Evolutionary conservation across 257 asterid species (phyloP), one percentile per base, ranked within the genome.

Genomic region (Vinca minor): DNA sequence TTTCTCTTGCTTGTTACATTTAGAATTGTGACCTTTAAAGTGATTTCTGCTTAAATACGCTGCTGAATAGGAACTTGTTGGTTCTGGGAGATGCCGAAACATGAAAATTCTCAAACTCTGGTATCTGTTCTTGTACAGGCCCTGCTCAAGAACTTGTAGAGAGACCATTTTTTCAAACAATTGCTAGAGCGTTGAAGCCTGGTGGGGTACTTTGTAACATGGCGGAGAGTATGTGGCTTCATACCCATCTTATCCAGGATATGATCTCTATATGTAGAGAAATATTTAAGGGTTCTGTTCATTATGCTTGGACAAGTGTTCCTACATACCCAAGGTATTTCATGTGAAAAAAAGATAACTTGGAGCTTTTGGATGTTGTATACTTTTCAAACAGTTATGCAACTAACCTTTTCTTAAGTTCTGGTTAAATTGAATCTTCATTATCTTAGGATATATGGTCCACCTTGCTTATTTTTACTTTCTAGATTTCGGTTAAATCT

Each of bases 171-270:
- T 89, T 93, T 73, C 84, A 85, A 76, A 84, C 82, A 66, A 79
- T 87, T 48, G 90, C 96, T 17, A 81, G 83, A 83, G 95, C 97
- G 63, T 63, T 93, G 67, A 85, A 82, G 76, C 92, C 98, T 26
- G 98, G 98, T 10, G 97, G 98, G 66, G 91, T 93, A 63, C 91
- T 93, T 25, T 93, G 98, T 78, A 89, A 89, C 73, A 93, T 93
- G 98, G 95, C 97, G 8, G 98, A 93, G 71, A 93, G 98, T 68
- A 81, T 89, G 95, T 93, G 98, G 98, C 96, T 93, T 67, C 98
- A 93, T 62, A 84, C 97, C 15, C 98, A 93, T 87, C 87, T 93
- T 66, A 87, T 93, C 68, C 83, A 93, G 72, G 95, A 93, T 71
- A 85, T 89, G 93, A 39, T 93, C 62, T 80, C 91, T 17, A 70